Evolutionary conservation across 1,139 yeast genomes (phyloP).

Genomic region (Pichia sorboxylosa): DNA sequence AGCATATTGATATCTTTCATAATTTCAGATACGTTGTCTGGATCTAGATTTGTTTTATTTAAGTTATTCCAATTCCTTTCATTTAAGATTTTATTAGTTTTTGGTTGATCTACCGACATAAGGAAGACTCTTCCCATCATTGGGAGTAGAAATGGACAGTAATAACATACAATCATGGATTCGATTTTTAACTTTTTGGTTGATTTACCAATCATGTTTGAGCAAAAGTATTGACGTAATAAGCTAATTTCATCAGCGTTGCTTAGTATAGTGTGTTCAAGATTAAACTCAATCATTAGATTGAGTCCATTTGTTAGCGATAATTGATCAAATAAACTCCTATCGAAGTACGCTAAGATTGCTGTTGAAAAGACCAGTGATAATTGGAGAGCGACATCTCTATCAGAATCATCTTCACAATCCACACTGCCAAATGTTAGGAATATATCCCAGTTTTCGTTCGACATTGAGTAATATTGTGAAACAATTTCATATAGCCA

Average conservation of each 20-base stretch:
- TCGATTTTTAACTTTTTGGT: background rate
- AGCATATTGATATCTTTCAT: too few relatives aligned
- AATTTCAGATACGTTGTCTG: too few relatives aligned
- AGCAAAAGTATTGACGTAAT: background rate
- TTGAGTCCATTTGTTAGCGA: background rate
- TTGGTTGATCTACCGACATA: too few relatives aligned
- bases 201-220: background rate
- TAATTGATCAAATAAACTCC: background rate
- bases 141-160: too few relatives aligned
- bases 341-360: background rate
- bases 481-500: background rate
- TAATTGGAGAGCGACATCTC: background rate
- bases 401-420: background rate
- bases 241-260: conserved; percentile 1
- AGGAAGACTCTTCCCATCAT: too few relatives aligned
- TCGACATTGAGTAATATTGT: background rate
- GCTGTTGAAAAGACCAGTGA: conserved; percentile 2
- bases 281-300: conserved; percentile 1
- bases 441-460: conserved; percentile 1
- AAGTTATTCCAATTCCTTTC: too few relatives aligned
- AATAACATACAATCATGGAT: conserved; percentile 3
- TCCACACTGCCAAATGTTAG: background rate
- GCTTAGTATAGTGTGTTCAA: background rate
- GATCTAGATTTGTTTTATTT: too few relatives aligned
- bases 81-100: too few relatives aligned